These are phyloP conservation scores for Lepidopterella palustris DNA, from an alignment of 495 filamentous ascomycete species.

Conservation along the genomic window DNA sequence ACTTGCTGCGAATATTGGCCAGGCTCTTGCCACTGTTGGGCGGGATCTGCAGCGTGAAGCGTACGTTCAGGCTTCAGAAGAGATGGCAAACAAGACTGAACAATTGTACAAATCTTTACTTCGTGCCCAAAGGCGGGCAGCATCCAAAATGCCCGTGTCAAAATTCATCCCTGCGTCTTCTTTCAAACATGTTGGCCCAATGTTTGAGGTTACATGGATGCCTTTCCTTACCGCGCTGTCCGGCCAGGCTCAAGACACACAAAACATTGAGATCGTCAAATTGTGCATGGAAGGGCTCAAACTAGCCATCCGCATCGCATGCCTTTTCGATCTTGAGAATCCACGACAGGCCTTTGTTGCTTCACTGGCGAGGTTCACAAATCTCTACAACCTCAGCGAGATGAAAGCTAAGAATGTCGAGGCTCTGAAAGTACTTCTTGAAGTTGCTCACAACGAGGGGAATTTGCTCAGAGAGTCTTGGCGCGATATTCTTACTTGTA, in stretches of 20 bases:
- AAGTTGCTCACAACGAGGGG: conserved; percentile 86
- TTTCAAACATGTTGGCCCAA: conserved; percentile 89
- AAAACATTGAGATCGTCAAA: conserved; percentile 83
- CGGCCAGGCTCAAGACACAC: conserved; percentile 81
- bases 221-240: conserved; percentile 92
- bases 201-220: conserved; percentile 99
- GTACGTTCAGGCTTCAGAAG: conserved; percentile 87
- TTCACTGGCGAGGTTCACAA: conserved; percentile 86
- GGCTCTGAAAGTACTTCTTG: conserved; percentile 81
- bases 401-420: conserved; percentile 97
- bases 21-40: conserved; percentile 82
- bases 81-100: conserved; percentile 83
- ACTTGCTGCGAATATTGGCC: conserved; percentile 78
- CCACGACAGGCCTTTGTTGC: conserved; percentile 91
- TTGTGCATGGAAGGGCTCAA: conserved; percentile 94
- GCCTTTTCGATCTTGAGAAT: conserved; percentile 85
- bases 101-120: conserved; percentile 89
- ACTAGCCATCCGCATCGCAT: conserved; percentile 84
- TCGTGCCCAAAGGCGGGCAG: conserved; percentile 71
- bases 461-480: conserved; percentile 84
- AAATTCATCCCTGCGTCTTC: conserved; percentile 89
- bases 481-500: conserved; percentile 91
- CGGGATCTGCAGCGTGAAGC: conserved; percentile 90
- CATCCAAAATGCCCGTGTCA: conserved; percentile 57
- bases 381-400: conserved; percentile 88